Evolutionary conservation across 306 rosid genomes (phyloP).

Genomic region (Hippophae tibetana): DNA sequence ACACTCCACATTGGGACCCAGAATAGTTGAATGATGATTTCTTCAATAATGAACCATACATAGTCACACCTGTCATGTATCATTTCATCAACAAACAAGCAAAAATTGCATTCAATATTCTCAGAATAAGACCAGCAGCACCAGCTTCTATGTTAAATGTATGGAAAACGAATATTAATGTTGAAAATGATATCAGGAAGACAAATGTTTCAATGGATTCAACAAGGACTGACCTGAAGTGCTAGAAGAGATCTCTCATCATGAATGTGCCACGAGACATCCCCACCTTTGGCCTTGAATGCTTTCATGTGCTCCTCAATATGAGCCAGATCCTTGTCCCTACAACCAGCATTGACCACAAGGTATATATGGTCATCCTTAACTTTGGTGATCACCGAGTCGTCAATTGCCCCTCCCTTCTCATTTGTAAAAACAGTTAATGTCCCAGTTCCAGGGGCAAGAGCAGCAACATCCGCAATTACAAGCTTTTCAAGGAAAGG

Average conservation of each 20-base stretch:
- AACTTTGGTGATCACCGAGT: conserved; percentile 87
- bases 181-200: background rate
- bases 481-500: conserved; percentile 79
- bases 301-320: conserved; percentile 90
- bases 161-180: background rate
- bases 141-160: background rate
- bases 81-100: background rate
- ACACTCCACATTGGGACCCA: background rate
- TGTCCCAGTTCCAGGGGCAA: conserved; percentile 71
- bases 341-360: conserved; percentile 93
- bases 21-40: background rate
- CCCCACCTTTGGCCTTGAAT: conserved; percentile 95
- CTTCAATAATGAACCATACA: background rate
- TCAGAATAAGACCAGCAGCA: background rate
- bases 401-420: conserved; percentile 92
- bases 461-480: conserved; percentile 79
- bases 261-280: conserved; percentile 90
- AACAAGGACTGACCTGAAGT: conserved; percentile 50
- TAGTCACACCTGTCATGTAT: background rate
- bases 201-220: background rate
- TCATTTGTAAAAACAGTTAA: conserved; percentile 85
- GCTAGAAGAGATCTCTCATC: conserved; percentile 95
- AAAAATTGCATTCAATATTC: background rate
- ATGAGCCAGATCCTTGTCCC: conserved; percentile 92
- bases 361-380: conserved; percentile 67